phyloP scores from a whole-genome alignment of 805 yeast genomes.

The Cyberlindnera japonica region DNA sequence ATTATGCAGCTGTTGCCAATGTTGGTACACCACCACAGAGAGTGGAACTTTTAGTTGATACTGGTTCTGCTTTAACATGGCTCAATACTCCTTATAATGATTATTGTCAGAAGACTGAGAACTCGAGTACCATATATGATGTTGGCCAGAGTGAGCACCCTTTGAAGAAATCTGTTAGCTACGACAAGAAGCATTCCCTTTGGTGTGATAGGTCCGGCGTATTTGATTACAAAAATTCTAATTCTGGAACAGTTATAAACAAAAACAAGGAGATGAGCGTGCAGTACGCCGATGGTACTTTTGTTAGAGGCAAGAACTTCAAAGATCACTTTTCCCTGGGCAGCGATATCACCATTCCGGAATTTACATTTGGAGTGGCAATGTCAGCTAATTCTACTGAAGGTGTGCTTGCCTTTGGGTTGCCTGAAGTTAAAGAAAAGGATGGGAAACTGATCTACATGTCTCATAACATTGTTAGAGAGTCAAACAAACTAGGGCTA shows the following conservation, averaged over 20 bases:
- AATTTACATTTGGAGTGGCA: constrained; percentile 33
- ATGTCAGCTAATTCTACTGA: constrained; percentile 38
- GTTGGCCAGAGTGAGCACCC: not conserved
- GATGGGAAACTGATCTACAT: constrained; percentile 5
- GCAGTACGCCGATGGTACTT: constrained; percentile 35
- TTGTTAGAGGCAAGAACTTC: constrained; percentile 41
- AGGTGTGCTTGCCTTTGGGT: constrained; percentile 35
- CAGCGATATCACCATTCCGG: constrained; percentile 29
- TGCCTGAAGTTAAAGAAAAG: constrained; percentile 12
- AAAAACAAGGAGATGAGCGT: constrained; percentile 20
- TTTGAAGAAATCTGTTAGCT: not conserved
- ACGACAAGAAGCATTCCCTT: not conserved
- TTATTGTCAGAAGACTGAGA: constrained; percentile 6
- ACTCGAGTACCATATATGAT: not conserved
- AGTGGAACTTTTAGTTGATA: constrained; percentile 31
- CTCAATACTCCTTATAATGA: constrained; percentile 23
- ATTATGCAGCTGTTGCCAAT: constrained; percentile 5
- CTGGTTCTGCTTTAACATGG: constrained; percentile 36
- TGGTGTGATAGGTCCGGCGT: constrained; percentile 11
- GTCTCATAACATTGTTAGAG: constrained; percentile 12
- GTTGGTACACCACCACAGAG: constrained; percentile 26
- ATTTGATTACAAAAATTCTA: constrained; percentile 1
- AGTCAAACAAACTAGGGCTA: constrained; percentile 5
- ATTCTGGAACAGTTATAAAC: not conserved
- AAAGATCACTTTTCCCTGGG: constrained; percentile 51